Conservation (phyloP, 352 stramenopile genomes). For the Saprolegnia parasitica region DNA sequence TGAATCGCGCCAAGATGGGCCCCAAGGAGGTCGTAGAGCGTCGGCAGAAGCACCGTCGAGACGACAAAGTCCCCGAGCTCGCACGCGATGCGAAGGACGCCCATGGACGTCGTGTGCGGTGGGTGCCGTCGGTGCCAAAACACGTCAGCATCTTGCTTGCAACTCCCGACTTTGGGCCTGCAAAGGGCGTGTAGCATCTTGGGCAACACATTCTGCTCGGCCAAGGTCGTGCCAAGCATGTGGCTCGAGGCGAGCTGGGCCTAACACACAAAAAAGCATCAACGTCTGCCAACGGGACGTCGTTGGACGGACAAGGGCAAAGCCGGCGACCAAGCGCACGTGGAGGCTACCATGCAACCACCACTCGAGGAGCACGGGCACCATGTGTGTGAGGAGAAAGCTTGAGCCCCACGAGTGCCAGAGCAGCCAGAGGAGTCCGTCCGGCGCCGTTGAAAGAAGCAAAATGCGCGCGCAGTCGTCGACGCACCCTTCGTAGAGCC, state of each 20-base stretch:
- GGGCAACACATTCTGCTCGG: slow-evolving; percentile 58
- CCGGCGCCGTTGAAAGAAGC: slow-evolving; percentile 46
- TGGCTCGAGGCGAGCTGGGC: slow-evolving; percentile 49
- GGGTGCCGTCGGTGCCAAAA: neutral
- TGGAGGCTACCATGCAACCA: slow-evolving; percentile 33
- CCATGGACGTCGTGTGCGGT: neutral
- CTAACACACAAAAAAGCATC: slow-evolving; percentile 40
- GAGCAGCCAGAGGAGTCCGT: slow-evolving; percentile 44
- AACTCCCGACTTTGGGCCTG: slow-evolving; percentile 33
- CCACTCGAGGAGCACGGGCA: slow-evolving; percentile 69
- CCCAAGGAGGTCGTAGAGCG: neutral
- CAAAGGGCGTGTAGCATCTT: slow-evolving; percentile 52
- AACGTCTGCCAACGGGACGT: slow-evolving; percentile 22
- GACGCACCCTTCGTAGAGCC: slow-evolving; percentile 53
- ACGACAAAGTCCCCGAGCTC: neutral
- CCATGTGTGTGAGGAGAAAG: slow-evolving; percentile 46
- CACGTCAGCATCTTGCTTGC: neutral
- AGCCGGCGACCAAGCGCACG: slow-evolving; percentile 24
- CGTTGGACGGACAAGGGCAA: slow-evolving; percentile 30
- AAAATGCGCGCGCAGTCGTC: slow-evolving; percentile 41
- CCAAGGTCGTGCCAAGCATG: slow-evolving; percentile 51
- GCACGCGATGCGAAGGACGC: slow-evolving; percentile 4
- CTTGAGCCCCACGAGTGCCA: slow-evolving; percentile 42
- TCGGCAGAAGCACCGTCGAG: neutral
- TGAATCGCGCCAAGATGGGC: neutral